These are phyloP conservation scores for Acrocalymma vagum DNA, from an alignment of 2,329 filamentous ascomycete genomes.

Conservation along the genomic window DNA sequence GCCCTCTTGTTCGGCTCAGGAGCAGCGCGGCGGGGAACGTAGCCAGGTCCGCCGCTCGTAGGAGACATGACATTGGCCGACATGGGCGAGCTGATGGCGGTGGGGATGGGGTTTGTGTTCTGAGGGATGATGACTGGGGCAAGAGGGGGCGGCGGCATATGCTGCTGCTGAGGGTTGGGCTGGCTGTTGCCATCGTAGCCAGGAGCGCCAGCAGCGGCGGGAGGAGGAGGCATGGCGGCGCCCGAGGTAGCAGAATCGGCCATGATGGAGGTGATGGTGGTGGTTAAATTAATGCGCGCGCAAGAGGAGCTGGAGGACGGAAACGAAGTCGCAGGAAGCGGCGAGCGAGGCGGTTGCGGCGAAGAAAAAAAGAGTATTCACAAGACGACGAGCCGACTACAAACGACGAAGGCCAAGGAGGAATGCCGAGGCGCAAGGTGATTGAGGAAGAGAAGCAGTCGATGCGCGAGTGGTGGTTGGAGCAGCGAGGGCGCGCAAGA, in stretches of 20 bases:
- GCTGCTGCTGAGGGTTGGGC: conserved; percentile 61
- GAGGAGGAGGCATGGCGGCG: conserved; percentile 74
- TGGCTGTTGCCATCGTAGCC: conserved; percentile 78
- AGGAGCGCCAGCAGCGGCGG: conserved; percentile 74
- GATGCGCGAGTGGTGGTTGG: conserved; percentile 15
- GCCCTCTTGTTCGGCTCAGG: conserved; percentile 99
- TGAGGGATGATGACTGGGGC: conserved; percentile 87
- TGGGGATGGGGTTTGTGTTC: conserved; percentile 95
- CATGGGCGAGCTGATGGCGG: conserved; percentile 88
- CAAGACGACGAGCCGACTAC: conserved; percentile 5
- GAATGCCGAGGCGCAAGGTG: conserved; percentile 13
- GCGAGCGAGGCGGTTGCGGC: conserved; percentile 3
- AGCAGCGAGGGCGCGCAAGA: conserved; percentile 22
- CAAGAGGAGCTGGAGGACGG: no score
- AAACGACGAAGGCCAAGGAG: conserved; percentile 14
- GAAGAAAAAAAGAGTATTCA: neutral
- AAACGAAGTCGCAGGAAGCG: conserved; percentile 20
- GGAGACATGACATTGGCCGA: conserved; percentile 84
- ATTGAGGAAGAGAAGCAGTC: conserved; percentile 15
- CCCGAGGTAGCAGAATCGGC: conserved; percentile 73
- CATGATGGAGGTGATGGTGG: conserved; percentile 64
- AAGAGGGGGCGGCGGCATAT: conserved; percentile 90
- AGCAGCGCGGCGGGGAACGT: conserved; percentile 81
- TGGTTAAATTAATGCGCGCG: no score
- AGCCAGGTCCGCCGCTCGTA: conserved; percentile 75